phyloP scores from a whole-genome alignment of 2,329 filamentous ascomycete genomes.

The Botrytis fragariae region DNA sequence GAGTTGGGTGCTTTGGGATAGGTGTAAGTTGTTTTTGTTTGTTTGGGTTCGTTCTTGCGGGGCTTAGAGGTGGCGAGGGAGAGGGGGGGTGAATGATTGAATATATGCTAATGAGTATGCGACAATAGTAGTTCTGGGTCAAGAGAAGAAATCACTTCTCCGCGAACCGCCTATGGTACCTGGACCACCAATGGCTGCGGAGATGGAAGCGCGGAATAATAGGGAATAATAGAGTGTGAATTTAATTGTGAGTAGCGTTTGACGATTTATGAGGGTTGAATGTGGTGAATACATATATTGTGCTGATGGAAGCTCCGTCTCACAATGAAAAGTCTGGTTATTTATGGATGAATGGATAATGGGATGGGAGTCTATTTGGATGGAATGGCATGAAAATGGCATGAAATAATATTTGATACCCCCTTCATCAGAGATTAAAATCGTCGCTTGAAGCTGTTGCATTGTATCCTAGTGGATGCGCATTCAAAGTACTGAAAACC shows the following conservation, averaged over 20 bases:
- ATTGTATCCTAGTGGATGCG: background rate
- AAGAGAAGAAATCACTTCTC: conserved; percentile 10
- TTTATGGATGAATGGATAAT: background rate
- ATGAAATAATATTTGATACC: background rate
- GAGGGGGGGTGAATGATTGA: too few relatives aligned
- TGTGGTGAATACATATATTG: background rate
- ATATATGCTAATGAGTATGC: conserved; percentile 7
- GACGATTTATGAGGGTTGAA: background rate
- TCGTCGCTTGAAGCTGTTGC: background rate
- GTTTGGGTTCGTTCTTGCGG: background rate
- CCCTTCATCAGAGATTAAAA: background rate
- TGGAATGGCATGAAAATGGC: background rate
- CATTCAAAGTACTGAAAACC: background rate
- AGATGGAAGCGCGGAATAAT: background rate
- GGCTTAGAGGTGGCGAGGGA: background rate
- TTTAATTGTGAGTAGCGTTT: background rate
- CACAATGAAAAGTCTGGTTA: background rate
- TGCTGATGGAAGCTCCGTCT: background rate
- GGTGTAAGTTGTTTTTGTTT: conserved; percentile 30
- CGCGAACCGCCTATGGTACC: conserved; percentile 3
- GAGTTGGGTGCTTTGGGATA: conserved; percentile 38
- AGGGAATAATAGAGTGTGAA: background rate
- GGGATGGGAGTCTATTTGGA: background rate
- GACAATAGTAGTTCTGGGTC: conserved; percentile 12
- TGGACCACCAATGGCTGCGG: background rate